phyloP scores from a whole-genome alignment of 768 basidiomycete species.

The Phaffia australis region DNA sequence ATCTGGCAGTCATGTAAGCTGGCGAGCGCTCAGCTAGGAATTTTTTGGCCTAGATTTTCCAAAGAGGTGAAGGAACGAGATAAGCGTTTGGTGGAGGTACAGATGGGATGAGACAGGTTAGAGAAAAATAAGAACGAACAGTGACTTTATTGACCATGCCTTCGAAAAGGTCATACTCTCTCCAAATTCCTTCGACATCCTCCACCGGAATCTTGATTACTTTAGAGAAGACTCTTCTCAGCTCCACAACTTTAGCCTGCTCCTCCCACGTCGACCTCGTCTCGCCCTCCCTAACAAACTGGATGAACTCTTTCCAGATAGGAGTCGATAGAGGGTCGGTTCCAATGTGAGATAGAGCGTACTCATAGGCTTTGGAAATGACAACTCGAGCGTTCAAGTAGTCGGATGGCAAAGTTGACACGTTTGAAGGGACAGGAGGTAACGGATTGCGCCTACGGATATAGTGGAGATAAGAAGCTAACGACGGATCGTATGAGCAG shows the following conservation, averaged over 20 bases:
- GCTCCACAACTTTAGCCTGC: conserved; percentile 84
- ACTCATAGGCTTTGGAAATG: conserved; percentile 83
- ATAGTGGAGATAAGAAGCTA: conserved; percentile 71
- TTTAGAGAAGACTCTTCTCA: conserved; percentile 83
- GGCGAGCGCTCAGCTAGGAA: conserved; percentile 88
- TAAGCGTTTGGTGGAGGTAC: neutral
- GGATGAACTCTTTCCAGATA: conserved; percentile 90
- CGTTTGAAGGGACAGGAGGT: conserved; percentile 32
- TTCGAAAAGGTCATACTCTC: conserved; percentile 86
- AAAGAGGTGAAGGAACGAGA: neutral
- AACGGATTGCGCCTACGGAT: conserved; percentile 61
- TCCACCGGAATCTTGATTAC: conserved; percentile 90
- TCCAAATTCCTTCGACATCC: conserved; percentile 86
- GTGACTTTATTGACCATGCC: conserved; percentile 78
- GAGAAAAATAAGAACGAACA: conserved; percentile 37
- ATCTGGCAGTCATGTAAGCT: conserved; percentile 87
- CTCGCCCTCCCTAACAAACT: conserved; percentile 70
- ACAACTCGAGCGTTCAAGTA: conserved; percentile 53
- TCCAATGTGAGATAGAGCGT: conserved; percentile 76
- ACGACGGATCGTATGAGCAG: conserved; percentile 47
- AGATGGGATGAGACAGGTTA: neutral
- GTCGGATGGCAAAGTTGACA: conserved; percentile 31
- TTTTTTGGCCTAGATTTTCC: conserved; percentile 63
- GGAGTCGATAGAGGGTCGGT: conserved; percentile 84
- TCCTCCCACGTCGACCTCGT: conserved; percentile 86